phyloP scores from a whole-genome alignment of 495 filamentous ascomycete genomes.

The Daldinia loculata region DNA sequence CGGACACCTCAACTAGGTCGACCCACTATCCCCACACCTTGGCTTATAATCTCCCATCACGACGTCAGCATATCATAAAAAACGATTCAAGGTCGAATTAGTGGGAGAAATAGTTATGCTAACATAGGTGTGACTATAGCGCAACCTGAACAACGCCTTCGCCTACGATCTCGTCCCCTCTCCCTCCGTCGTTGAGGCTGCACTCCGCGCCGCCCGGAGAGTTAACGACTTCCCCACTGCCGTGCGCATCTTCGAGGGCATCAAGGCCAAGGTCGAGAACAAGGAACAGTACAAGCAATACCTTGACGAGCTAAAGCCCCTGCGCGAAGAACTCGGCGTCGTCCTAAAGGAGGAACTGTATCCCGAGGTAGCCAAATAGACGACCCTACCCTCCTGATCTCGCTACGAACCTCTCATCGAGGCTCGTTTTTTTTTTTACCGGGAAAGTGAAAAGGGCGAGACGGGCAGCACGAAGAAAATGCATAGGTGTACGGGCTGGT shows the following conservation, averaged over 20 bases:
- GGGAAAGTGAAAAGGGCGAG: not conserved
- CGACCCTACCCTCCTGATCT: not conserved
- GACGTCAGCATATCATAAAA: conserved; percentile 13
- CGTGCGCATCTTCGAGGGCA: conserved; percentile 96
- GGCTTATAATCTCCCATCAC: conserved; percentile 17
- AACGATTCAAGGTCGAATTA: not conserved
- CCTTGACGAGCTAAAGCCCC: conserved; percentile 86
- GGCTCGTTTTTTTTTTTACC: too few relatives aligned
- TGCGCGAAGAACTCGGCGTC: conserved; percentile 94
- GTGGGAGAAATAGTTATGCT: not conserved
- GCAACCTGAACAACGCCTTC: conserved; percentile 99
- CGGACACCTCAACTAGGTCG: conserved; percentile 3
- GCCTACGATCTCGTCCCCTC: conserved; percentile 99
- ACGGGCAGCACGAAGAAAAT: not conserved
- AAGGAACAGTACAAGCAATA: conserved; percentile 97
- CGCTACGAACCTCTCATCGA: not conserved
- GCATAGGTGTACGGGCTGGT: not conserved
- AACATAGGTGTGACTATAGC: conserved; percentile 60
- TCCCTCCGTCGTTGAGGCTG: conserved; percentile 88
- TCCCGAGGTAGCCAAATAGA: conserved; percentile 72
- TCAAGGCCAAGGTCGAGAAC: conserved; percentile 99
- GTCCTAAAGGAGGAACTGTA: conserved; percentile 93
- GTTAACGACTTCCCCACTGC: conserved; percentile 99
- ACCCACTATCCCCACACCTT: conserved; percentile 34
- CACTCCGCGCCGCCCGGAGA: conserved; percentile 87